Evolutionary conservation across 345 rosid genomes (phyloP), one percentile per base, ranked within the genome.

Genomic region (Pseudoturritis turrita): DNA sequence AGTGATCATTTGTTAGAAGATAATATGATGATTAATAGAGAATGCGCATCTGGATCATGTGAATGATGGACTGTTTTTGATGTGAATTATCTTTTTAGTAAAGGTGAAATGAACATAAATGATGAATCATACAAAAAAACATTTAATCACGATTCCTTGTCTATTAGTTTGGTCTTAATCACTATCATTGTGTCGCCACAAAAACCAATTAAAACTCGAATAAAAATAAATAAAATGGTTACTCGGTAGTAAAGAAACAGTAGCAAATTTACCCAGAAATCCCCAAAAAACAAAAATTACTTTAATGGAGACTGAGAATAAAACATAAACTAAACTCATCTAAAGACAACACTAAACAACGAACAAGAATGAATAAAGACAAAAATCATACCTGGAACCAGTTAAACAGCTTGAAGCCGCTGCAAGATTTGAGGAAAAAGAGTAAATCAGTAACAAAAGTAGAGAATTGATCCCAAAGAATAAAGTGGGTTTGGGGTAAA

Each of bases 301-400:
- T 43, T 63, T 4, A n/a, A 35, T 13, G 47, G 15, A 65, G 11
- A 18, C 5, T 28, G 2, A 49, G 7, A 65, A 46, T 37, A 13
- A 50, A 57, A 31, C 4, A 58, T 31, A 7, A 10, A 26, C 36
- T 37, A 26, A 49, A 66, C 68, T 39, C 1, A 46, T 43, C 52
- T 23, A 70, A 70, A 62, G n/a, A 28, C 15, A 65, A 43, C 11
- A 31, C 9, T 26, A 21, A 26, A 44, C 7, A 62, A 45, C 6
- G 9, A 61, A 33, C 60, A 29, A 62, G 62, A 64, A 33, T n/a
- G 21, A 36, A 39, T n/a, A 10, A 74, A 66, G 31, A 50, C 26
- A 7, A 29, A 45, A 7, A 29, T 63, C 75, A 78, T 78, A 78
- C 81, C 78, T 68, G 29, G 81, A 67, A 62, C 81, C 77, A 61